Base-by-base conservation (phyloP, 2,329 filamentous ascomycete species). In the Hypoxylon sp. region DNA sequence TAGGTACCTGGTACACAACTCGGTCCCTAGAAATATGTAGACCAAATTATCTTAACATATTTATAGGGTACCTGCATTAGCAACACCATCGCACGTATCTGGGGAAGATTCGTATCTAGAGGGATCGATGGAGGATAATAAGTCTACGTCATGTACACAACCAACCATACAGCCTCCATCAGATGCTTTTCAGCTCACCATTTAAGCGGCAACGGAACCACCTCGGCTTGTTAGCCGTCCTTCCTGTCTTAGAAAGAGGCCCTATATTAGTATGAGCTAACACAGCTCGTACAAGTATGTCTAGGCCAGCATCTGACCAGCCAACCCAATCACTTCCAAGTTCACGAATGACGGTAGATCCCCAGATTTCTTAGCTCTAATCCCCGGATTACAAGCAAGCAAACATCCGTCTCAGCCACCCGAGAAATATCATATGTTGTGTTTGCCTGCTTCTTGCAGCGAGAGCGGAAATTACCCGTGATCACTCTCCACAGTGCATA, bases 161-260 rank as follows among this genome's bases (percentile, higher is more conserved):
- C n/a, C n/a, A 21, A 34, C 48, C 48, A 51, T 5, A n/a, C 23
- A 10, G 5, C 30, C 32, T 46, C 28, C 14, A 55, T 57, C 28
- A 25, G 43, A 30, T 57, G 52, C 52, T 48, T 46, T 46, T 36
- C 43, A 48, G 43, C 53, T n/a, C 17, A 34, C 19, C 19, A 36
- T 4, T 36, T 57, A 14, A 30, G 25, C 11, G 11, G 11, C 3
- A 19, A 43, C 34, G 14, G 25, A 45, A 14, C 13, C 43, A 48
- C 41, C 41, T 46, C 53, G 53, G 53, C 53, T 36, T 48, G 53
- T 36, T 11, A 17, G 11, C 21, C 23, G 28, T 57, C 41, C 53
- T 34, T 28, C 45, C 41, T 48, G 14, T 48, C 21, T 48, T 36
- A 48, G 28, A 34, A 34, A n/a, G 21, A 21, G 25, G 19, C 41